Percentiles rank a stretch among this genome's conserved stretches.
phyloP scores from a whole-genome alignment of 352 stramenopile genomes.

The Phytophthora tentaculata region DNA sequence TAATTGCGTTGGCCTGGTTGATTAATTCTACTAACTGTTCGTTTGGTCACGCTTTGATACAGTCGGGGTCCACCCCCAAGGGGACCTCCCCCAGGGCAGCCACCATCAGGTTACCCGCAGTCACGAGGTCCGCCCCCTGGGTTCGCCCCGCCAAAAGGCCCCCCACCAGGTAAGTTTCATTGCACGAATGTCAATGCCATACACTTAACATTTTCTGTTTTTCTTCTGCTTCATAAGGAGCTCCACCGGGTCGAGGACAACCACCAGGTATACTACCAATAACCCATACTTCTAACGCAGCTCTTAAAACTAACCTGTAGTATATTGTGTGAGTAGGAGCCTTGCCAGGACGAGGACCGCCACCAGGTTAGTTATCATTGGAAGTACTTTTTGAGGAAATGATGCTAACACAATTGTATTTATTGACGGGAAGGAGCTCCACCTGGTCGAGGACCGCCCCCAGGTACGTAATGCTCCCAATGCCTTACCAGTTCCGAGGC shows the following conservation, averaged over 20 bases:
- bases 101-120: conserved; percentile 60
- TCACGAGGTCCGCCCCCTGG: conserved; percentile 59
- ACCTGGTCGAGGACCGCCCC: conserved; percentile 13
- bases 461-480: neutral
- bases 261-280: conserved; percentile 23
- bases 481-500: too few relatives aligned
- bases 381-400: neutral
- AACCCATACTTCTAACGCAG: neutral
- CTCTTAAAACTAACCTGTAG: too few relatives aligned
- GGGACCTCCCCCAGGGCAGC: conserved; percentile 47
- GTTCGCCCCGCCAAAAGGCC: conserved; percentile 48
- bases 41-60: conserved; percentile 10
- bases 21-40: neutral
- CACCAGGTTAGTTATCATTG: conserved; percentile 16
- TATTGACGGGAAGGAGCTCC: neutral
- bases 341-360: conserved; percentile 39
- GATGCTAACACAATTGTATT: neutral
- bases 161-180: conserved; percentile 44
- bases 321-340: conserved; percentile 1
- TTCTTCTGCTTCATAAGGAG: conserved; percentile 12
- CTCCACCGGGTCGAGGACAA: conserved; percentile 22
- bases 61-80: conserved; percentile 40
- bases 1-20: neutral
- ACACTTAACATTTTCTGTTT: too few relatives aligned
- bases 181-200: neutral